phyloP scores from a whole-genome alignment of 257 asterid species.

The Echium plantagineum region DNA sequence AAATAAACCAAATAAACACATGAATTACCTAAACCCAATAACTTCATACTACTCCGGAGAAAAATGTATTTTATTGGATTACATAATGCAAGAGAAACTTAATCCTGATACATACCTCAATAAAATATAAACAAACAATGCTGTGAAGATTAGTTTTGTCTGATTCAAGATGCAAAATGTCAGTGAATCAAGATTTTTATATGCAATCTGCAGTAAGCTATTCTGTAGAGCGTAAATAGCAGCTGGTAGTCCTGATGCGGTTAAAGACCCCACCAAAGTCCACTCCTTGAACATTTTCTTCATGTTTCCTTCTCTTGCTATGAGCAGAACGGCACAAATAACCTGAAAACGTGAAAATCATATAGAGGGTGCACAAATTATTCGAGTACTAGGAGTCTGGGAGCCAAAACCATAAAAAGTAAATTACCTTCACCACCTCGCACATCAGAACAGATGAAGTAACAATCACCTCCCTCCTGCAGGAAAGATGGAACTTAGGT shows the following conservation, averaged over 20 bases:
- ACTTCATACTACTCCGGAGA: not conserved
- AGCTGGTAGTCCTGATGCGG: slow-evolving; percentile 96
- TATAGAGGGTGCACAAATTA: not conserved
- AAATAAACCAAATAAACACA: not conserved
- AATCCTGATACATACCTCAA: slow-evolving; percentile 44
- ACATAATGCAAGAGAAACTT: not conserved
- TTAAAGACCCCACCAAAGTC: slow-evolving; percentile 76
- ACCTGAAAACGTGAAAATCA: slow-evolving; percentile 39
- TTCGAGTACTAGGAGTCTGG: not conserved
- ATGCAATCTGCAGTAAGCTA: slow-evolving; percentile 90
- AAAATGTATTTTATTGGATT: not conserved
- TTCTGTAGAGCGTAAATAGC: slow-evolving; percentile 93
- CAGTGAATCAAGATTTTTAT: slow-evolving; percentile 87
- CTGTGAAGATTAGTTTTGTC: slow-evolving; percentile 90
- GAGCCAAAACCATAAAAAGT: not conserved
- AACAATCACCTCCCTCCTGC: slow-evolving; percentile 85
- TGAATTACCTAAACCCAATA: not conserved
- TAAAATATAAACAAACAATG: slow-evolving; percentile 67
- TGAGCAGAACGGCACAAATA: slow-evolving; percentile 64
- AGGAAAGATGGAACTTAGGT: slow-evolving; percentile 20
- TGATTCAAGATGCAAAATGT: slow-evolving; percentile 96
- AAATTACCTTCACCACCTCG: slow-evolving; percentile 74
- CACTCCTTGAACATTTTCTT: slow-evolving; percentile 55
- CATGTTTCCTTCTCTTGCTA: slow-evolving; percentile 71
- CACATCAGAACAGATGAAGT: slow-evolving; percentile 83